These are phyloP conservation scores for Colletotrichum truncatum DNA, from an alignment of 2,329 filamentous ascomycete species.

Conservation along the genomic window DNA sequence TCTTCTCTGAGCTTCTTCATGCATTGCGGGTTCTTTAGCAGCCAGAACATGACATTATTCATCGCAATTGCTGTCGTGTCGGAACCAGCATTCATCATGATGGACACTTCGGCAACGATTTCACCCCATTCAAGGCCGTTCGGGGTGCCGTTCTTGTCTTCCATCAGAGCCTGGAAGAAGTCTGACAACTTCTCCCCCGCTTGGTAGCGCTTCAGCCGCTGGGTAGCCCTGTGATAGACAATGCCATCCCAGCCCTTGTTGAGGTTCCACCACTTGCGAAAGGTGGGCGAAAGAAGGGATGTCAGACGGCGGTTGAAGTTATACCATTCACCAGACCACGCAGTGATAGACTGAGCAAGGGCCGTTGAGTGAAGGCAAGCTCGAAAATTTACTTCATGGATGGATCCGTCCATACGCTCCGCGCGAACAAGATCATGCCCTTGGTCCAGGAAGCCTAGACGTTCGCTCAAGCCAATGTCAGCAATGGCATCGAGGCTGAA, in stretches of 20 bases:
- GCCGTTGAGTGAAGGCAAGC: slow-evolving; percentile 60
- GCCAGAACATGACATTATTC: slow-evolving; percentile 60
- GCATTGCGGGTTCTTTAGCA: slow-evolving; percentile 55
- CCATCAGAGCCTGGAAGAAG: slow-evolving; percentile 66
- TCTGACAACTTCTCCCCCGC: slow-evolving; percentile 65
- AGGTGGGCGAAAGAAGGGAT: neutral
- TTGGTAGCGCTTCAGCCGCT: slow-evolving; percentile 46
- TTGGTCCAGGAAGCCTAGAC: slow-evolving; percentile 59
- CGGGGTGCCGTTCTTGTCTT: slow-evolving; percentile 49
- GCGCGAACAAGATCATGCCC: slow-evolving; percentile 55
- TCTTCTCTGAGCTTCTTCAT: slow-evolving; percentile 52
- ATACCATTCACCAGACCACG: slow-evolving; percentile 63
- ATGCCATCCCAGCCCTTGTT: slow-evolving; percentile 52
- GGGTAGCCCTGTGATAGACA: slow-evolving; percentile 2
- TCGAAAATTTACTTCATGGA: slow-evolving; percentile 56
- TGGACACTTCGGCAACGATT: slow-evolving; percentile 63
- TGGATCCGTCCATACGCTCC: slow-evolving; percentile 53
- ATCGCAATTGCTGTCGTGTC: slow-evolving; percentile 60
- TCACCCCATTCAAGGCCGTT: slow-evolving; percentile 63
- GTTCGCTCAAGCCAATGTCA: slow-evolving; percentile 61
- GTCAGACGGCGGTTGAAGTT: slow-evolving; percentile 47
- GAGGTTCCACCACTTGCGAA: slow-evolving; percentile 27
- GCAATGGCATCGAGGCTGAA: slow-evolving; percentile 66
- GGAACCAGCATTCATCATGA: slow-evolving; percentile 61
- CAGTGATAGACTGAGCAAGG: slow-evolving; percentile 56